A percentile compares a stretch with the other conserved stretches of the same genome.
phyloP scores from a whole-genome alignment of 1,284 basidiomycete species.

The Ustilago lituana region DNA sequence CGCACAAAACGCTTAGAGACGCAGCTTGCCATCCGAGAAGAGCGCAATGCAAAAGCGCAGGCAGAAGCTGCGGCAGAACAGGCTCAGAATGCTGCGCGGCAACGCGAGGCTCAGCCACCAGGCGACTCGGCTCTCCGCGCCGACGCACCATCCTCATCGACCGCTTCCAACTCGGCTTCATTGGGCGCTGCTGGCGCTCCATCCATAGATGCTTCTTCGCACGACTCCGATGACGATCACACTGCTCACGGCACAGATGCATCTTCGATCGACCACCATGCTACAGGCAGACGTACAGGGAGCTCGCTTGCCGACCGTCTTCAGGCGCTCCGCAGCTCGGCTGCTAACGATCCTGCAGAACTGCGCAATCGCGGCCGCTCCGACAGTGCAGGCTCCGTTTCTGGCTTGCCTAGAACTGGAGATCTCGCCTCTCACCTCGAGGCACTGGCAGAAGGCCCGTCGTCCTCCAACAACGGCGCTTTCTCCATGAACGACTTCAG shows the following conservation, averaged over 20 bases:
- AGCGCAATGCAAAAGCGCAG: slow-evolving; percentile 42
- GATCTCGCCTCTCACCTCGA: slow-evolving; percentile 33
- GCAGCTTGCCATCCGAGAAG: slow-evolving; percentile 55
- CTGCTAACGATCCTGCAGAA: slow-evolving; percentile 36
- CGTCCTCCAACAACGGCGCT: slow-evolving; percentile 5
- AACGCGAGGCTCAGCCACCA: slow-evolving; percentile 25
- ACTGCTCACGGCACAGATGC: slow-evolving; percentile 37
- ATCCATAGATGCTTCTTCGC: slow-evolving; percentile 4
- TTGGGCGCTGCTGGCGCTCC: background rate
- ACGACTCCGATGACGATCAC: slow-evolving; percentile 32
- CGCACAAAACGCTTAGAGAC: slow-evolving; percentile 59
- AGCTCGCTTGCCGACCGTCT: slow-evolving; percentile 47
- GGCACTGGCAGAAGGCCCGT: slow-evolving; percentile 19
- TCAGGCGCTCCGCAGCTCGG: slow-evolving; percentile 38
- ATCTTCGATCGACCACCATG: slow-evolving; percentile 38
- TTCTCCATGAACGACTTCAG: slow-evolving; percentile 30
- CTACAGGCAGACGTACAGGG: slow-evolving; percentile 23
- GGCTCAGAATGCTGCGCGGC: slow-evolving; percentile 17
- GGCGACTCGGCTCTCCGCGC: slow-evolving; percentile 33
- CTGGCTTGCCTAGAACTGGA: slow-evolving; percentile 9
- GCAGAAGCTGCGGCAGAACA: slow-evolving; percentile 27
- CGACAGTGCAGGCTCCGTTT: slow-evolving; percentile 10
- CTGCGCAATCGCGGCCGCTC: slow-evolving; percentile 29
- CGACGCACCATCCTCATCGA: background rate
- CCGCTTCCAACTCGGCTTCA: background rate